phyloP scores from a whole-genome alignment of 805 yeast genomes.

The Teunomyces pallodes region DNA sequence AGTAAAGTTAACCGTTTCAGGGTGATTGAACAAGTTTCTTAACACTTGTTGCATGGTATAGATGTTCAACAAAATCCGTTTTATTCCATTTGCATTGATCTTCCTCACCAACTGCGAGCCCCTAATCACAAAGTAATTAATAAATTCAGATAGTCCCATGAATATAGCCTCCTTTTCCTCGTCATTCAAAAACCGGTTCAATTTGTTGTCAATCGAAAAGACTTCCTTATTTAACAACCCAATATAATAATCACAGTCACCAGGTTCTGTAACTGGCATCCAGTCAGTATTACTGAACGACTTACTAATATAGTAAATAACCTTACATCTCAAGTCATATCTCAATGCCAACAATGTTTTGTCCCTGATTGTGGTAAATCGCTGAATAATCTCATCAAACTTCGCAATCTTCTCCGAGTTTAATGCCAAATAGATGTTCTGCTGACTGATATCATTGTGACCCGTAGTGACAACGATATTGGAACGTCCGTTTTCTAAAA shows the following conservation, averaged over 20 bases:
- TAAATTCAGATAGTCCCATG: slow-evolving; percentile 48
- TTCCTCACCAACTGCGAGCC: slow-evolving; percentile 50
- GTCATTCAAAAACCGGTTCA: slow-evolving; percentile 33
- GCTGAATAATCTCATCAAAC: slow-evolving; percentile 36
- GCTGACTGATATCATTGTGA: slow-evolving; percentile 17
- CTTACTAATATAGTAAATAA: slow-evolving; percentile 49
- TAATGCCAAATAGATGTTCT: slow-evolving; percentile 33
- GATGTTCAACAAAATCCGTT: slow-evolving; percentile 57
- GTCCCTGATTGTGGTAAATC: slow-evolving; percentile 34
- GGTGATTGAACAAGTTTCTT: slow-evolving; percentile 51
- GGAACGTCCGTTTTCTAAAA: slow-evolving; percentile 39
- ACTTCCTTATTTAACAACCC: slow-evolving; percentile 50
- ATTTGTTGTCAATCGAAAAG: slow-evolving; percentile 42
- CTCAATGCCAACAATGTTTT: slow-evolving; percentile 49
- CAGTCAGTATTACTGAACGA: slow-evolving; percentile 50
- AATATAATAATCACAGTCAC: slow-evolving; percentile 58
- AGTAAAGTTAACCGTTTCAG: slow-evolving; percentile 53
- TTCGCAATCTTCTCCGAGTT: slow-evolving; percentile 25
- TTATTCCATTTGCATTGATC: slow-evolving; percentile 58
- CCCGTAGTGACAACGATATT: slow-evolving; percentile 10
- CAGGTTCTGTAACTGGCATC: slow-evolving; percentile 51
- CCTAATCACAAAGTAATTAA: slow-evolving; percentile 50
- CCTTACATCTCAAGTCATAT: slow-evolving; percentile 54
- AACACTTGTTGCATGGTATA: slow-evolving; percentile 68
- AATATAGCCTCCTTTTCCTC: slow-evolving; percentile 30